These are phyloP conservation scores for Persicaria tinctoria DNA, from an alignment of 148 eudicot genomes.

Conservation along the genomic window DNA sequence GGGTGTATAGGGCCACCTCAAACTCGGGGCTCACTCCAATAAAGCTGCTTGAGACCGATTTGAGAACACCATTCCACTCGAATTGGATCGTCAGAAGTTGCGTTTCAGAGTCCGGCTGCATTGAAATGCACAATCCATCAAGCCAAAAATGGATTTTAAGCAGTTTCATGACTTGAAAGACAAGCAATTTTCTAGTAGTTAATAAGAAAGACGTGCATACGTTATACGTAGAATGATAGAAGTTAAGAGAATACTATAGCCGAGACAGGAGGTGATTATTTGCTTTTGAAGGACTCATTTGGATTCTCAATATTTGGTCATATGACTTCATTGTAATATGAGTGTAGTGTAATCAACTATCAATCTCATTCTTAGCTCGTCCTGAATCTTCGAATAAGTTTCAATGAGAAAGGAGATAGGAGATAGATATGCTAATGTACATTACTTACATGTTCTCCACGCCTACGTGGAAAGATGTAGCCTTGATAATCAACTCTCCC, in stretches of 20 bases:
- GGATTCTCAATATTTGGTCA: too few relatives aligned
- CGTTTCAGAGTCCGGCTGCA: conserved; percentile 93
- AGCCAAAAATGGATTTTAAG: not conserved
- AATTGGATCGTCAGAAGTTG: conserved; percentile 86
- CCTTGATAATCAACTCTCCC: conserved; percentile 93
- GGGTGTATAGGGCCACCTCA: conserved; percentile 81
- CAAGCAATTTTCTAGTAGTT: too few relatives aligned
- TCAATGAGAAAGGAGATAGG: not conserved
- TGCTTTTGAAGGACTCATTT: not conserved
- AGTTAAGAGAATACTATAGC: too few relatives aligned
- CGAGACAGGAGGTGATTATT: too few relatives aligned
- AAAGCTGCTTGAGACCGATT: conserved; percentile 76
- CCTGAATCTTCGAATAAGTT: not conserved
- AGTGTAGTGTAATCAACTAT: not conserved
- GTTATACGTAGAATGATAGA: too few relatives aligned
- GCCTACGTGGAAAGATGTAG: conserved; percentile 84
- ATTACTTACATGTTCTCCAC: conserved; percentile 57
- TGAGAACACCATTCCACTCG: conserved; percentile 91
- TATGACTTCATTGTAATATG: too few relatives aligned
- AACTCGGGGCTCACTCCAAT: conserved; percentile 96
- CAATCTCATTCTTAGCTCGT: not conserved
- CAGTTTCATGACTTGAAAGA: not conserved
- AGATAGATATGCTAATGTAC: not conserved
- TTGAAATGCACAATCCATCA: not conserved
- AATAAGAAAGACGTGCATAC: too few relatives aligned